Evolutionary conservation across 768 basidiomycete species (phyloP), one percentile per base, ranked within the genome.

Genomic region (Mycena sanguinolenta): DNA sequence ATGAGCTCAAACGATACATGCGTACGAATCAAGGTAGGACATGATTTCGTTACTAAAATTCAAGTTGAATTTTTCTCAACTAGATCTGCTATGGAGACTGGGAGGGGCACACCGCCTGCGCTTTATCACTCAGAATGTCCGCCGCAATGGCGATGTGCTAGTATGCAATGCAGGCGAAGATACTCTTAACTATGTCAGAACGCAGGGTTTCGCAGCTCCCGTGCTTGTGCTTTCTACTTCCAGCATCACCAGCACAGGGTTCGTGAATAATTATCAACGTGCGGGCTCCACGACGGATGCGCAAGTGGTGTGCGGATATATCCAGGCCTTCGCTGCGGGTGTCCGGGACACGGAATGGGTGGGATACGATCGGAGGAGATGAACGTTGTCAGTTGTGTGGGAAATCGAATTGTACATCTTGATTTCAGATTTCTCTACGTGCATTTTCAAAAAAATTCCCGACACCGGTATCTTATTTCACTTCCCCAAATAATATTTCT

Each of bases 341-440:
- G 49, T 69, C 14, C 62, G 68, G 21, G 62, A 69, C 25, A 59
- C 63, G 21, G 68, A 63, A 38, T 69, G 68, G 68, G 68, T 69
- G 19, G 68, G 68, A 42, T 64, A 64, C 14, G 58, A 69, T 58
- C 58, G 65, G 9, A 59, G 58, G 49, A 25, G 13, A 32, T 63
- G 28, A 44, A 28, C 4, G 32, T 34, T 34, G n/a, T 32, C 16
- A 58, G n/a, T 55, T 12, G 50, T 28, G 32, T 34, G 32, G 32
- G 4, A 5, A 10, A 34, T 34, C 32, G 4, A 34, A 5, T 34
- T 34, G n/a, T n/a, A n/a, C 10, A 34, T 34, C 32, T 34, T 34
- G 32, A 34, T 34, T 5, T 34, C 6, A 4, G 32, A 34, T 34
- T 34, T 10, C 32, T 10, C 32, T 34, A 34, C 32, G 32, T 34